phyloP scores from a whole-genome alignment of 495 filamentous ascomycete genomes.

The Aspergillus campestris region DNA sequence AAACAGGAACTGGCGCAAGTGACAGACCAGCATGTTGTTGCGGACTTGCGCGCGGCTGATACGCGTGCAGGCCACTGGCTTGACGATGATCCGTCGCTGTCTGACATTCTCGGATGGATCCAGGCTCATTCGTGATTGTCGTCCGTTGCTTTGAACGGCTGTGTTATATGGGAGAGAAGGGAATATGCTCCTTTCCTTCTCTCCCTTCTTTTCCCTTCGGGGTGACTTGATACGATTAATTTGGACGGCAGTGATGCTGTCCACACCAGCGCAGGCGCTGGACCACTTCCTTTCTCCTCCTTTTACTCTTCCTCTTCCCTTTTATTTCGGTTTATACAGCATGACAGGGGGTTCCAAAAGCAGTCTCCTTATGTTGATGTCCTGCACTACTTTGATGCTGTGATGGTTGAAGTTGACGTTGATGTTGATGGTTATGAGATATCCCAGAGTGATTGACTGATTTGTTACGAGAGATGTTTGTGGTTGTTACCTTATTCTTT shows the following conservation, averaged over 20 bases:
- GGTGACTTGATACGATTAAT: too few relatives aligned
- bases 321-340: too few relatives aligned
- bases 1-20: constrained; percentile 57
- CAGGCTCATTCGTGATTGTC: constrained; percentile 21
- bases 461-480: too few relatives aligned
- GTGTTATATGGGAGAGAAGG: too few relatives aligned
- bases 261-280: too few relatives aligned
- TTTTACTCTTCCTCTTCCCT: background rate
- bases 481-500: constrained; percentile 3
- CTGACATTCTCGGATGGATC: constrained; percentile 38
- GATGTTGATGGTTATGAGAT: constrained; percentile 13
- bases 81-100: constrained; percentile 55
- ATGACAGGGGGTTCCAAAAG: too few relatives aligned
- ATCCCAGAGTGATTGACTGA: constrained; percentile 7
- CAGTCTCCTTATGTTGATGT: too few relatives aligned
- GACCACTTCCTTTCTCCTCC: constrained; percentile 1
- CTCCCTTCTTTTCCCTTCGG: background rate
- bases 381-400: too few relatives aligned
- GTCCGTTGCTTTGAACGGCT: background rate
- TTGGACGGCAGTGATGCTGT: background rate
- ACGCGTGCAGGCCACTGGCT: constrained; percentile 64
- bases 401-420: background rate
- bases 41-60: constrained; percentile 57
- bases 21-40: constrained; percentile 58
- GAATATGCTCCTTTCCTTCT: background rate